These are phyloP conservation scores for Fusarium sp. DNA, from an alignment of 2,329 filamentous ascomycete species.

Conservation along the genomic window DNA sequence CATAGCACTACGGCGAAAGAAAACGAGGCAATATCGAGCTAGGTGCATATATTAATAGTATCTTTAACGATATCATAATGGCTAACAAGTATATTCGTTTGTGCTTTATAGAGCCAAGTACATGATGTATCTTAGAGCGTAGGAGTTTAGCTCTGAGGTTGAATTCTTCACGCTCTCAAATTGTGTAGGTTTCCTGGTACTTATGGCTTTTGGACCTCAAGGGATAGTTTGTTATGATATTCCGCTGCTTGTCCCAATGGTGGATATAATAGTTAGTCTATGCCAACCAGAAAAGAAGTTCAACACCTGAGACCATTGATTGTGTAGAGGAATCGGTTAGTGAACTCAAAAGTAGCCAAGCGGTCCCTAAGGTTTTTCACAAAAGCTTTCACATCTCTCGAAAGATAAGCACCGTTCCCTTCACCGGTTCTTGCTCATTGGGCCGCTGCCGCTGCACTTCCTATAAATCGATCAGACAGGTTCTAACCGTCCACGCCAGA, in stretches of 20 bases:
- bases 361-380: slow-evolving; percentile 65
- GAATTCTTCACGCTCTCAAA: background rate
- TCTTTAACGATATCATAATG: background rate
- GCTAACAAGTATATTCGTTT: background rate
- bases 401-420: slow-evolving; percentile 54
- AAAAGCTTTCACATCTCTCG: slow-evolving; percentile 52
- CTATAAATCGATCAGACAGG: slow-evolving; percentile 73
- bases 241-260: background rate
- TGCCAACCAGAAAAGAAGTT: slow-evolving; percentile 57
- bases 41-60: background rate
- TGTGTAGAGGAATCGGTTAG: slow-evolving; percentile 64
- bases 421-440: slow-evolving; percentile 58
- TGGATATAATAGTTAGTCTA: background rate
- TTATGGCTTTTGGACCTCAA: background rate
- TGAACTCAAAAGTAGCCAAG: slow-evolving; percentile 73
- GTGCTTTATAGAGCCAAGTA: background rate
- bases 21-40: background rate
- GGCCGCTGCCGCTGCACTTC: slow-evolving; percentile 55
- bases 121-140: background rate
- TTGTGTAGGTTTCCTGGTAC: background rate
- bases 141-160: background rate
- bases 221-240: background rate
- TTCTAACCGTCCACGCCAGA: slow-evolving; percentile 72
- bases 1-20: background rate
- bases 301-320: background rate